These are phyloP conservation scores for Breynia disticha DNA, from an alignment of 441 rosid species.

Conservation along the genomic window DNA sequence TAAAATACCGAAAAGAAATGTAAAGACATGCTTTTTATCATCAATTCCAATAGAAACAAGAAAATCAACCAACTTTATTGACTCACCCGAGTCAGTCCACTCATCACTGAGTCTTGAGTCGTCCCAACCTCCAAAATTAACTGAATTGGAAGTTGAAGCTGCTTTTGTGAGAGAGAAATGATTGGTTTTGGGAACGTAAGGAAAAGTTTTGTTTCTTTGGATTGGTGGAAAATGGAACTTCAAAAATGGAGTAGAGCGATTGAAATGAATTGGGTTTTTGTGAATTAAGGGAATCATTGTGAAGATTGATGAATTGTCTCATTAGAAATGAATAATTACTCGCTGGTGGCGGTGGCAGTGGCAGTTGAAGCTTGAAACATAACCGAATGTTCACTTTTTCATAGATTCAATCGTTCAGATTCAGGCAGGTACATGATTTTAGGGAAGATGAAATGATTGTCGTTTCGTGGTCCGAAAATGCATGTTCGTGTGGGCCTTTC, in stretches of 20 bases:
- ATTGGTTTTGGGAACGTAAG: slow-evolving; percentile 2
- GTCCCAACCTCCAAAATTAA: slow-evolving; percentile 55
- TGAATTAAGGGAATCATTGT: slow-evolving; percentile 24
- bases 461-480: too few species aligned
- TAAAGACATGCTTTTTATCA: slow-evolving; percentile 34
- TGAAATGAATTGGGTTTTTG: slow-evolving; percentile 13
- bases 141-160: slow-evolving; percentile 11
- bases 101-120: slow-evolving; percentile 25
- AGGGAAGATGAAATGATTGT: too few species aligned
- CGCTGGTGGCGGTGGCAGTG: too few species aligned
- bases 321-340: background rate
- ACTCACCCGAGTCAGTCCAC: slow-evolving; percentile 29
- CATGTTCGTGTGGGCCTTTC: too few species aligned
- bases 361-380: too few species aligned
- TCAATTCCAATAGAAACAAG: slow-evolving; percentile 41
- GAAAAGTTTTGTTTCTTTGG: slow-evolving; percentile 11
- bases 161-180: slow-evolving; percentile 15
- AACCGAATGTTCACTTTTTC: too few species aligned
- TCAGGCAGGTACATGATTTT: too few species aligned
- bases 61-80: slow-evolving; percentile 32
- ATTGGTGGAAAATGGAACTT: slow-evolving; percentile 23
- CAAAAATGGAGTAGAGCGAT: slow-evolving; percentile 17
- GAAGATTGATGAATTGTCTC: background rate
- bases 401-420: too few species aligned
- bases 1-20: slow-evolving; percentile 34